Conservation (phyloP, 257 asterid genomes). For the Anisodus tanguticus region DNA sequence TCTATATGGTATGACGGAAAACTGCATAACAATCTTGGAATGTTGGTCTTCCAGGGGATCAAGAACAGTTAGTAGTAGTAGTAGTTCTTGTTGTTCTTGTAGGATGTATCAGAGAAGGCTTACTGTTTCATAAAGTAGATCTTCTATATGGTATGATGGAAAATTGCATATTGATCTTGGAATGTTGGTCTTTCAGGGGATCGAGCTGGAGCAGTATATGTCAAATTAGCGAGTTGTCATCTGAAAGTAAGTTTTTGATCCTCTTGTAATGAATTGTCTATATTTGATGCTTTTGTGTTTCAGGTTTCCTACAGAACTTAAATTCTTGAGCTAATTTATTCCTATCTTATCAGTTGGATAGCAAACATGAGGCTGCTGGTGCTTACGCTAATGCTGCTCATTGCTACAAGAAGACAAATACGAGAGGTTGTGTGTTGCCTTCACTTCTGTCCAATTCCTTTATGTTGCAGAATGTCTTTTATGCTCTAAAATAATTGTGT, state of each 20-base stretch:
- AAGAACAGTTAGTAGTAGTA: background rate
- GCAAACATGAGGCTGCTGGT: conserved; percentile 93
- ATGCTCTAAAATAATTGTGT: background rate
- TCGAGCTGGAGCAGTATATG: conserved; percentile 78
- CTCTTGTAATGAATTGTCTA: conserved; percentile 7
- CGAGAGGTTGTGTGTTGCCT: conserved; percentile 50
- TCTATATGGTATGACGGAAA: background rate
- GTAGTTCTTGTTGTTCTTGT: background rate
- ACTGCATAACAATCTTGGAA: background rate
- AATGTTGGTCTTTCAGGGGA: conserved; percentile 64
- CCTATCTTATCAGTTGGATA: conserved; percentile 64
- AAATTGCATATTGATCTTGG: background rate
- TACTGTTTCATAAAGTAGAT: conserved; percentile 21
- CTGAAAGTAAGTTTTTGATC: conserved; percentile 57
- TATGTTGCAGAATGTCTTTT: background rate
- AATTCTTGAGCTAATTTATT: conserved; percentile 28
- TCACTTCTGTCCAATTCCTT: background rate
- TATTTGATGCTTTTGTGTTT: background rate
- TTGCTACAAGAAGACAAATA: conserved; percentile 76
- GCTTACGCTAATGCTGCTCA: conserved; percentile 91
- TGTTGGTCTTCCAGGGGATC: conserved; percentile 69
- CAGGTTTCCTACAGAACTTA: background rate
- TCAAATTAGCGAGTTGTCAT: conserved; percentile 80
- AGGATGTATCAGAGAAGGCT: background rate
- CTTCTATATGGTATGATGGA: background rate